Evolutionary conservation across 345 rosid species (phyloP).

Genomic region (Bruguiera gymnorhiza): DNA sequence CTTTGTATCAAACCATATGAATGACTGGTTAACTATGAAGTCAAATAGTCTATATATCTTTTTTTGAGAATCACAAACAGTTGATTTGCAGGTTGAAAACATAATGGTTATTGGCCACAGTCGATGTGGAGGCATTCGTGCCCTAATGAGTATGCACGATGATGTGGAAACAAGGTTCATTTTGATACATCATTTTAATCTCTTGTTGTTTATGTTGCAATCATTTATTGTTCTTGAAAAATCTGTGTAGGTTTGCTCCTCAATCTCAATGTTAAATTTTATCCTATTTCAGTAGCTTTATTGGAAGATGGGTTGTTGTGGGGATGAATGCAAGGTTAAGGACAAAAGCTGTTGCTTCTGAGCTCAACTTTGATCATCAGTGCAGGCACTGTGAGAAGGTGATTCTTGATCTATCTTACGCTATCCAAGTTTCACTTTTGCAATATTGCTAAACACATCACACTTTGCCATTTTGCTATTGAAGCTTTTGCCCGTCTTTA

Average conservation of each 20-base stretch:
- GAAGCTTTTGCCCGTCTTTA: too few species aligned
- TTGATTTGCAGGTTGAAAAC: slow-evolving; percentile 72
- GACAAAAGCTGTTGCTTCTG: slow-evolving; percentile 59
- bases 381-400: slow-evolving; percentile 98
- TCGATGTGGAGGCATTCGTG: slow-evolving; percentile 92
- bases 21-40: neutral
- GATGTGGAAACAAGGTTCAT: slow-evolving; percentile 68
- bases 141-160: slow-evolving; percentile 84
- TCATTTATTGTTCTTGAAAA: neutral
- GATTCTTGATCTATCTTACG: neutral
- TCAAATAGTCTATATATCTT: neutral
- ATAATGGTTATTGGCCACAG: slow-evolving; percentile 91
- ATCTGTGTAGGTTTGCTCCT: neutral
- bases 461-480: too few species aligned
- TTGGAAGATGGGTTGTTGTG: slow-evolving; percentile 69
- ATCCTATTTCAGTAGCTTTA: slow-evolving; percentile 64
- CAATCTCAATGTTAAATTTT: neutral
- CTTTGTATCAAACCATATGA: neutral
- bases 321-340: slow-evolving; percentile 76
- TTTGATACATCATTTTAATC: neutral
- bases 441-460: neutral
- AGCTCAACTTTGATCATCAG: slow-evolving; percentile 73
- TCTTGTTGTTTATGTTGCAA: neutral
- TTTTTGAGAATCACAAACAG: neutral
- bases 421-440: neutral